Evolutionary conservation across 2,329 filamentous ascomycete species (phyloP), one percentile per base, ranked within the genome.

Genomic region (Pestalotiopsis sp.): DNA sequence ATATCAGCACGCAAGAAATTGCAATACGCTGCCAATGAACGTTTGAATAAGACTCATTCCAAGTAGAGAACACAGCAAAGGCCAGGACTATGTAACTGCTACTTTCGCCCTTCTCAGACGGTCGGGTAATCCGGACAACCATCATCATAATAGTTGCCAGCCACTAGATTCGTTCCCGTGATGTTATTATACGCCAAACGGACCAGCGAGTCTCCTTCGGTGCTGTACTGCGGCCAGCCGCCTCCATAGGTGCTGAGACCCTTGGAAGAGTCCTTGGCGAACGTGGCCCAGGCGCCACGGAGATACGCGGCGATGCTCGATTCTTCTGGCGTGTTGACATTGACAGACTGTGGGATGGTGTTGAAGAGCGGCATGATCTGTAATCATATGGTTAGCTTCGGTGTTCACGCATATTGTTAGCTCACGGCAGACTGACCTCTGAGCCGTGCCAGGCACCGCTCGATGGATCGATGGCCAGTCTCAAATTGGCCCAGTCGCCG

Each of bases 101-200:
- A 36, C 23, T 12, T 9, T 4, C 9, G 20, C 31, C 25, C 17
- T 14, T 39, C 58, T 36, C 59, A 27, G 5, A 64, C 61, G 4
- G n/a, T 39, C 6, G 61, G 61, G 20, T 64, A 64, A 3, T 86
- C 88, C 71, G 72, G 79, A 79, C 67, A 67, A 11, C 25, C 58
- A 14, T 20, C 25, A n/a, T 67, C 66, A 39, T 67, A 67, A 6
- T 23, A 31, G 36, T 52, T 56, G 6, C 66, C 66, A 41, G 57
- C 17, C 11, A 3, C 41, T n/a, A 63, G 14, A 56, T 63, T 63
- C 14, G 59, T 39, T n/a, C 66, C 66, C 25, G 59, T 63, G 27
- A 56, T 38, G 17, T 67, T 67, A 25, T 63, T 63, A 39, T 49
- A 57, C 7, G 39, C 66, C 38, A 67, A 23, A 12, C 66, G n/a